phyloP scores from a whole-genome alignment of 2,329 filamentous ascomycete species.

The Tolypocladium sp. region DNA sequence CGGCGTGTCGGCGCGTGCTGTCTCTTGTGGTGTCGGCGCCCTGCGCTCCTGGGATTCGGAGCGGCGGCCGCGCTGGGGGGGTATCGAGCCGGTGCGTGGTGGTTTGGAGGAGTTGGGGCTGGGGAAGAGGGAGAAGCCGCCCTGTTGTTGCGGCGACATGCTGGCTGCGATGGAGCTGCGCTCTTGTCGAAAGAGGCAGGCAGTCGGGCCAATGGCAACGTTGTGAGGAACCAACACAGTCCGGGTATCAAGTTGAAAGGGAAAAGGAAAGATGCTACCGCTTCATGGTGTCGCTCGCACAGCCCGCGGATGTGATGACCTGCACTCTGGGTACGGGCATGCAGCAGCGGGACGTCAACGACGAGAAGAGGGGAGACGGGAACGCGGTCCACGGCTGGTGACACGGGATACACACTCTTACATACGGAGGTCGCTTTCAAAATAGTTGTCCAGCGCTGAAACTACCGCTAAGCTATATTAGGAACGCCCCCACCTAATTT shows the following conservation, averaged over 20 bases:
- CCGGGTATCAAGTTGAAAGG: not conserved
- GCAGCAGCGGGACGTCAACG: not conserved
- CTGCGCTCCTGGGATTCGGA: slow-evolving; percentile 25
- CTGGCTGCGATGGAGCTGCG: not conserved
- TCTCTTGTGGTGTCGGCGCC: slow-evolving; percentile 16
- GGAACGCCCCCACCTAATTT: no score
- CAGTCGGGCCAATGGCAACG: not conserved
- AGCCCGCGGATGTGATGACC: not conserved
- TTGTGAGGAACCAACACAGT: not conserved
- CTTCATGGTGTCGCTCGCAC: not conserved
- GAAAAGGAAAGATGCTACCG: not conserved
- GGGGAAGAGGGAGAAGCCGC: slow-evolving; percentile 46
- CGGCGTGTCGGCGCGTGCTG: slow-evolving; percentile 14
- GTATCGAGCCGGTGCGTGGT: slow-evolving; percentile 6
- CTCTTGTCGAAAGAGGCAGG: not conserved
- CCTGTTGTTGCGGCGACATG: slow-evolving; percentile 1
- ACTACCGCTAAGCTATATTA: no score
- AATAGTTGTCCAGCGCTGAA: no score
- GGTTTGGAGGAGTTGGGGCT: slow-evolving; percentile 32
- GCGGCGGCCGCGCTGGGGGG: slow-evolving; percentile 19
- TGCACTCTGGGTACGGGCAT: not conserved
- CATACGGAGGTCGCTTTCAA: no score
- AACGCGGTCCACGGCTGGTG: not conserved
- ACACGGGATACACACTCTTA: not conserved
- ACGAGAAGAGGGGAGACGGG: not conserved